These are phyloP conservation scores for Metschnikowia drakensbergensis DNA, from an alignment of 805 yeast species.

Conservation along the genomic window DNA sequence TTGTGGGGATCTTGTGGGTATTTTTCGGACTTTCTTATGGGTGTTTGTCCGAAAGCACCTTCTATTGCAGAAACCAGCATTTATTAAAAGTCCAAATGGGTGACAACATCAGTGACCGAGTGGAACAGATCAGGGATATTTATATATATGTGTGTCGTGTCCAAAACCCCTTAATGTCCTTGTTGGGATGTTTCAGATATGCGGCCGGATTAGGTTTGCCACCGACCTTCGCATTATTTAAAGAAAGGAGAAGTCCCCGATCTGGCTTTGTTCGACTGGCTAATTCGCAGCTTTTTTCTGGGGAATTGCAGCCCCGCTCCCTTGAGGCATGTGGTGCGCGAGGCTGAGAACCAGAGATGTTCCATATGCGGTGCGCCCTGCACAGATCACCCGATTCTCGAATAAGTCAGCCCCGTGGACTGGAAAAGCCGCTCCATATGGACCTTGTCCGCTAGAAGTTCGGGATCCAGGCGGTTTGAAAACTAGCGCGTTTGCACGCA, in stretches of 20 bases:
- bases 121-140: too few species aligned
- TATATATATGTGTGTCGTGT: neutral
- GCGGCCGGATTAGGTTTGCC: slow-evolving; percentile 4
- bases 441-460: too few species aligned
- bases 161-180: neutral
- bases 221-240: neutral
- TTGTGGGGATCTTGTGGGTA: neutral
- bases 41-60: too few species aligned
- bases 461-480: too few species aligned
- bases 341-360: neutral
- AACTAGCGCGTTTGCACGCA: too few species aligned
- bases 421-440: neutral
- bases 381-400: neutral
- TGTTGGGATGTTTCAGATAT: neutral
- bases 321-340: slow-evolving; percentile 2
- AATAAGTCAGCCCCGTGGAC: neutral
- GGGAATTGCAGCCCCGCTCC: neutral
- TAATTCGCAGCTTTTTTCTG: neutral
- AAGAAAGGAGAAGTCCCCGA: neutral
- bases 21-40: too few species aligned
- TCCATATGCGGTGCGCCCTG: slow-evolving; percentile 1
- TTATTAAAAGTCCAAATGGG: too few species aligned
- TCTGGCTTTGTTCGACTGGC: neutral
- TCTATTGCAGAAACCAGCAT: too few species aligned
- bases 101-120: too few species aligned